Evolutionary conservation across 1,284 basidiomycete genomes (phyloP).

Genomic region (Rhodotorula sp.): DNA sequence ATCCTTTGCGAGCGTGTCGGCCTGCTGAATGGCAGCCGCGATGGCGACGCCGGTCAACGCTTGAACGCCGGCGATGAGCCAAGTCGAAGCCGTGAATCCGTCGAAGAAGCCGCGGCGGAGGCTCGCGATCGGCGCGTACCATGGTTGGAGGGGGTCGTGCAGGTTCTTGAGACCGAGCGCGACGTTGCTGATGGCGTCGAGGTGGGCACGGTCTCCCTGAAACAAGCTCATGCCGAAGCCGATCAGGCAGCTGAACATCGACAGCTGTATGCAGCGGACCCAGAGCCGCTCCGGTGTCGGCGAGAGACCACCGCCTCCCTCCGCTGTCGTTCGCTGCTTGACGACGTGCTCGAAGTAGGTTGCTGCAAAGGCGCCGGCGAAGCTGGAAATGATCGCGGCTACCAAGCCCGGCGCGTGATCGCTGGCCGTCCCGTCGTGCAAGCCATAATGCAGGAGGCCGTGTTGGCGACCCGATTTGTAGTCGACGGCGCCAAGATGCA

Average conservation of each 20-base stretch:
- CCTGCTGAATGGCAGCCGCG: slow-evolving; percentile 47
- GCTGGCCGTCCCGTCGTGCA: background rate
- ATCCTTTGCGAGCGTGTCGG: slow-evolving; percentile 51
- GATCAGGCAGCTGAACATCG: slow-evolving; percentile 47
- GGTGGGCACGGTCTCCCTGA: slow-evolving; percentile 39
- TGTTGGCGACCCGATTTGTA: slow-evolving; percentile 28
- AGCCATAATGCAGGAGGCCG: slow-evolving; percentile 44
- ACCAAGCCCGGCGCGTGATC: slow-evolving; percentile 44
- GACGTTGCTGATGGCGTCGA: slow-evolving; percentile 22
- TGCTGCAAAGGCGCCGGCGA: slow-evolving; percentile 50
- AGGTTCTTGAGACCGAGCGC: slow-evolving; percentile 38
- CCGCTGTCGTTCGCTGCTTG: slow-evolving; percentile 39
- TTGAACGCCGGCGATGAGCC: slow-evolving; percentile 49
- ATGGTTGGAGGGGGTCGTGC: slow-evolving; percentile 43
- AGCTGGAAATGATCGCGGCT: slow-evolving; percentile 49
- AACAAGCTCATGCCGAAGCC: slow-evolving; percentile 46
- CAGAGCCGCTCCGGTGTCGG: slow-evolving; percentile 42
- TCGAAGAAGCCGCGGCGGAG: slow-evolving; percentile 39
- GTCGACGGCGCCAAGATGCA: slow-evolving; percentile 47
- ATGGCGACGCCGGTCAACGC: slow-evolving; percentile 49
- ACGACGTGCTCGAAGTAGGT: slow-evolving; percentile 51
- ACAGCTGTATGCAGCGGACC: slow-evolving; percentile 51
- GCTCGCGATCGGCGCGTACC: slow-evolving; percentile 36
- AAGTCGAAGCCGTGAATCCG: slow-evolving; percentile 47
- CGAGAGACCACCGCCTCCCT: background rate